These are phyloP conservation scores for Pythium aphanidermatum DNA, from an alignment of 352 stramenopile species.

Conservation along the genomic window DNA sequence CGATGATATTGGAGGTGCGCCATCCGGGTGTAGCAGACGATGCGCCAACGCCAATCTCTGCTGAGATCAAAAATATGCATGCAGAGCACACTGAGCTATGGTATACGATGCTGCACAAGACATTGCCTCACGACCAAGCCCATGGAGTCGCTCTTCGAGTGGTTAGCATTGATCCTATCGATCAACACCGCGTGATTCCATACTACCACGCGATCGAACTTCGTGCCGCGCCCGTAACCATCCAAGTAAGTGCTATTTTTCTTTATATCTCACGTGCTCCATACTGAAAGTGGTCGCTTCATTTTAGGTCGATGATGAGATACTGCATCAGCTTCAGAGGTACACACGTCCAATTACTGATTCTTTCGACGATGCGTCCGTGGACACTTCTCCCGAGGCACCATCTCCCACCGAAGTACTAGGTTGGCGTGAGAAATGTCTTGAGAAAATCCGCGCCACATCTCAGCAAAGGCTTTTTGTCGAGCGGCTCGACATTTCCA, in stretches of 20 bases:
- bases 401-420: no score
- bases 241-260: conserved; percentile 65
- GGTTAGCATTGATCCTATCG: conserved; percentile 50
- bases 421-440: not conserved
- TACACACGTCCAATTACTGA: conserved; percentile 15
- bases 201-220: conserved; percentile 73
- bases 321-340: conserved; percentile 11
- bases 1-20: conserved; percentile 44
- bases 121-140: conserved; percentile 24
- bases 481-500: conserved; percentile 45
- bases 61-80: conserved; percentile 37
- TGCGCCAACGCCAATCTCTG: conserved; percentile 14
- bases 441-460: conserved; percentile 18
- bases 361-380: not conserved
- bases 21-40: conserved; percentile 15
- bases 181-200: conserved; percentile 32
- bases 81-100: conserved; percentile 26
- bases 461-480: conserved; percentile 62
- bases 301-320: conserved; percentile 25
- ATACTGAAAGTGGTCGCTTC: no score
- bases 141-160: conserved; percentile 38
- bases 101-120: conserved; percentile 28
- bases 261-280: no score
- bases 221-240: conserved; percentile 38
- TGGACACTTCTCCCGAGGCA: no score